Conservation (phyloP, 2,329 filamentous ascomycete genomes). For the Paracorniculantispora psalliotae region DNA sequence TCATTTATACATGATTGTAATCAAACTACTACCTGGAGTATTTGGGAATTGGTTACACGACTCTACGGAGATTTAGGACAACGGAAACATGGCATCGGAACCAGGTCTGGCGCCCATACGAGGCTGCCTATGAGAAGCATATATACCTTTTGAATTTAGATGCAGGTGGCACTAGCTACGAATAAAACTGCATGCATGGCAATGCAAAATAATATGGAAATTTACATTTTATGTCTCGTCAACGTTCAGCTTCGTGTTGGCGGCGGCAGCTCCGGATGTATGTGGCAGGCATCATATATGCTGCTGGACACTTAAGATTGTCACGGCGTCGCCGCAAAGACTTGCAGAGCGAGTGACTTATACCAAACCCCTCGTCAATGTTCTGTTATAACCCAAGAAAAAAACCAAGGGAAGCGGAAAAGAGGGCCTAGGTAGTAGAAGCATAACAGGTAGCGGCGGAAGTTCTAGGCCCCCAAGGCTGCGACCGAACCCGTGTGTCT, state of each 20-base stretch:
- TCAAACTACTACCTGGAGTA: neutral
- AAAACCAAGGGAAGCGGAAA: too few relatives aligned
- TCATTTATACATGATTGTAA: neutral
- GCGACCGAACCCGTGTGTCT: too few relatives aligned
- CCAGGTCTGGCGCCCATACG: neutral
- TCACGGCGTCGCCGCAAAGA: too few relatives aligned
- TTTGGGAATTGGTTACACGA: neutral
- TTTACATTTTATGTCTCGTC: neutral
- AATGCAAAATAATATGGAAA: neutral
- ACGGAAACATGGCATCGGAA: neutral
- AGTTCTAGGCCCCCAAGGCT: too few relatives aligned
- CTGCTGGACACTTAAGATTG: too few relatives aligned
- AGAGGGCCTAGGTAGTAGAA: too few relatives aligned
- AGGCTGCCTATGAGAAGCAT: neutral
- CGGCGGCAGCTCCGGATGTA: too few relatives aligned
- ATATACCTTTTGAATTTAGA: conserved; percentile 9
- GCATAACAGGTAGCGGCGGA: too few relatives aligned
- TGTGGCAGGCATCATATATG: too few relatives aligned
- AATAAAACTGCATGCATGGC: neutral
- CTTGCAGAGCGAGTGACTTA: too few relatives aligned
- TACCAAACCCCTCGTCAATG: too few relatives aligned
- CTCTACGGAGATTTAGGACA: neutral
- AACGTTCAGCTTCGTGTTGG: neutral
- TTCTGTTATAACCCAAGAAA: too few relatives aligned
- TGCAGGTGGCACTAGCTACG: neutral